phyloP scores from a whole-genome alignment of 768 basidiomycete genomes.

The Dentipellis fragilis region DNA sequence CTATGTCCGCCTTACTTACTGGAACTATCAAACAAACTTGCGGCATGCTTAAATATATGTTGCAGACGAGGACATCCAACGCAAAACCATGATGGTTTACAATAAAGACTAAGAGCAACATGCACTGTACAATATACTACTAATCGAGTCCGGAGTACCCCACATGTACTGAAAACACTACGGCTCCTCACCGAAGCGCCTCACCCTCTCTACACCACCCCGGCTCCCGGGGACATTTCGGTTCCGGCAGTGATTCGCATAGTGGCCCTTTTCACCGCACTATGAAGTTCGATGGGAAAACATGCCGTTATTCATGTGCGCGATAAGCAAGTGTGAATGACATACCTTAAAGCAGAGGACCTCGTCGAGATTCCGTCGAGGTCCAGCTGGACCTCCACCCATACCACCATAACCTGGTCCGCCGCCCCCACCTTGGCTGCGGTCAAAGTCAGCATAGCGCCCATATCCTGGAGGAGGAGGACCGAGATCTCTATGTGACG shows the following conservation, averaged over 20 bases:
- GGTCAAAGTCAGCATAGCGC: slow-evolving; percentile 70
- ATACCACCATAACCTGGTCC: slow-evolving; percentile 18
- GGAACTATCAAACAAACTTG: too few species aligned
- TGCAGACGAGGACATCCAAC: not conserved
- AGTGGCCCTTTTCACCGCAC: slow-evolving; percentile 92
- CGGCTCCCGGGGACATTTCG: slow-evolving; percentile 86
- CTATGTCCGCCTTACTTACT: too few species aligned
- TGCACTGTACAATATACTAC: not conserved
- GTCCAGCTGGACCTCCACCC: slow-evolving; percentile 26
- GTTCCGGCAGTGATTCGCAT: slow-evolving; percentile 89
- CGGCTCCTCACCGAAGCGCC: slow-evolving; percentile 17
- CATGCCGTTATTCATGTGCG: not conserved
- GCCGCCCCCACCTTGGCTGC: slow-evolving; percentile 31
- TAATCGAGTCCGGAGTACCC: not conserved
- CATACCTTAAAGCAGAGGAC: slow-evolving; percentile 82
- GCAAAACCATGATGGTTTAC: not conserved
- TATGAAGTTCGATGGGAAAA: slow-evolving; percentile 20
- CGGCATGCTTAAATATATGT: not conserved
- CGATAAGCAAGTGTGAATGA: slow-evolving; percentile 1
- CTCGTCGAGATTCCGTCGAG: slow-evolving; percentile 69
- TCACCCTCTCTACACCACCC: slow-evolving; percentile 58
- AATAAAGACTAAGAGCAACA: not conserved
- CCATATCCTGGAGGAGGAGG: slow-evolving; percentile 91
- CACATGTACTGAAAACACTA: not conserved
- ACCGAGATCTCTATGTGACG: slow-evolving; percentile 70